phyloP scores from a whole-genome alignment of 23 red algal species.

The Cyanidioschyzon merolae region DNA sequence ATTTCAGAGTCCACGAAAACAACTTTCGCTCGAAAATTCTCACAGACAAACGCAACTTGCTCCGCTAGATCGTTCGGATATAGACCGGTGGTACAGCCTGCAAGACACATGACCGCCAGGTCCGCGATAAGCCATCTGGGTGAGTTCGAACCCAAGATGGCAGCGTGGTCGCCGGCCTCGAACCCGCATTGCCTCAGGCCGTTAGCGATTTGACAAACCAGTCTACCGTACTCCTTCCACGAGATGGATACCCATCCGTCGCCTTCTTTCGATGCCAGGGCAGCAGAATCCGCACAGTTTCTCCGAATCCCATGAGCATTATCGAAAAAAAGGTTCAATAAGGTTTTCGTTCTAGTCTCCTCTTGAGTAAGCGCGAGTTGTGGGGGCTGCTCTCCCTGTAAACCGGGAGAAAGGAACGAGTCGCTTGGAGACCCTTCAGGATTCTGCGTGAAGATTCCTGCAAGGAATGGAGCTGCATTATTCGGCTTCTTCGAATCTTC shows the following conservation, averaged over 20 bases:
- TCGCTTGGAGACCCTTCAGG: no score
- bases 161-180: conserved; percentile 13
- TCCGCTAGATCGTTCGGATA: conserved; percentile 26
- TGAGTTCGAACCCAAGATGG: conserved; percentile 18
- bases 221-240: conserved; percentile 20
- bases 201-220: conserved; percentile 9
- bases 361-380: not conserved
- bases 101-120: conserved; percentile 25
- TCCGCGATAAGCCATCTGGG: conserved; percentile 26
- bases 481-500: no score
- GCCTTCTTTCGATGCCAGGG: not conserved
- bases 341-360: not conserved
- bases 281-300: not conserved
- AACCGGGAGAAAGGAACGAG: not conserved
- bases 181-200: conserved; percentile 13
- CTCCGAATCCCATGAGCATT: conserved; percentile 17
- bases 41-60: conserved; percentile 22
- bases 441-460: no score
- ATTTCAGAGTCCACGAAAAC: conserved; percentile 10
- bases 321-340: conserved; percentile 28
- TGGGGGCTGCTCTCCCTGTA: not conserved
- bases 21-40: conserved; percentile 27
- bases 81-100: conserved; percentile 10
- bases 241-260: conserved; percentile 8
- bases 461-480: no score